These are phyloP conservation scores for Sporothrix pallida DNA, from an alignment of 2,329 filamentous ascomycete species.

Conservation along the genomic window DNA sequence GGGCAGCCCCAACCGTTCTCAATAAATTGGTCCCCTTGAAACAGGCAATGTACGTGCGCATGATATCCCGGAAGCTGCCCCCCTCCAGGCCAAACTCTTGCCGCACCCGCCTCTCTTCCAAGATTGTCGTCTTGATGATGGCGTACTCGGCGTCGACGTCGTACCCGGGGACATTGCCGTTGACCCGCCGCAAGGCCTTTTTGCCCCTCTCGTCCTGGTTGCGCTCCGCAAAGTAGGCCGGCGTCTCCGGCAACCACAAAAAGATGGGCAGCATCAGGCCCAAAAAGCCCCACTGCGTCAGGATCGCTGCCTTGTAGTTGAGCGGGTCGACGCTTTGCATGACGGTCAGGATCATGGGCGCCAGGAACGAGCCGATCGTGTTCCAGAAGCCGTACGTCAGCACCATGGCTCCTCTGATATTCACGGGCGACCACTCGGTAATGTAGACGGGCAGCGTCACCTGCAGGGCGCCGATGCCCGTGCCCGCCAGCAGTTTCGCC, in stretches of 20 bases:
- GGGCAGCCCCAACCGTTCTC: conserved; percentile 36
- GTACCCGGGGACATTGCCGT: conserved; percentile 35
- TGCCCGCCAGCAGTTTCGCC: conserved; percentile 36
- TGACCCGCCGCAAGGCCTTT: conserved; percentile 35
- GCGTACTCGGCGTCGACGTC: conserved; percentile 38
- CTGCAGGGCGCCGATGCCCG: conserved; percentile 36
- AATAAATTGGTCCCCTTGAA: conserved; percentile 35
- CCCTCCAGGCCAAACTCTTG: conserved; percentile 27
- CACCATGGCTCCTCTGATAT: conserved; percentile 36
- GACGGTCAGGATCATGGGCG: conserved; percentile 30
- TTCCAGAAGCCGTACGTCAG: conserved; percentile 36
- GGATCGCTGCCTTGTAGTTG: conserved; percentile 35
- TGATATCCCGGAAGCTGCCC: conserved; percentile 7
- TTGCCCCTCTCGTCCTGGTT: conserved; percentile 38
- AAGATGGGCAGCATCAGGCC: conserved; percentile 38
- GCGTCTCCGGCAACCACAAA: conserved; percentile 37
- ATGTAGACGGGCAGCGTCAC: conserved; percentile 36
- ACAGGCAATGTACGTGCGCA: conserved; percentile 37
- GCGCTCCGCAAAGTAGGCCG: conserved; percentile 35
- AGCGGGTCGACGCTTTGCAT: conserved; percentile 29
- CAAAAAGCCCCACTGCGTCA: conserved; percentile 38
- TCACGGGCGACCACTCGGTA: conserved; percentile 36
- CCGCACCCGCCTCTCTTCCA: conserved; percentile 34
- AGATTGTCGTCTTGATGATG: conserved; percentile 38
- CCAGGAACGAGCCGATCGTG: conserved; percentile 31